Conservation (phyloP, 2,329 filamentous ascomycete species). For the Cercospora zeae-maydis region DNA sequence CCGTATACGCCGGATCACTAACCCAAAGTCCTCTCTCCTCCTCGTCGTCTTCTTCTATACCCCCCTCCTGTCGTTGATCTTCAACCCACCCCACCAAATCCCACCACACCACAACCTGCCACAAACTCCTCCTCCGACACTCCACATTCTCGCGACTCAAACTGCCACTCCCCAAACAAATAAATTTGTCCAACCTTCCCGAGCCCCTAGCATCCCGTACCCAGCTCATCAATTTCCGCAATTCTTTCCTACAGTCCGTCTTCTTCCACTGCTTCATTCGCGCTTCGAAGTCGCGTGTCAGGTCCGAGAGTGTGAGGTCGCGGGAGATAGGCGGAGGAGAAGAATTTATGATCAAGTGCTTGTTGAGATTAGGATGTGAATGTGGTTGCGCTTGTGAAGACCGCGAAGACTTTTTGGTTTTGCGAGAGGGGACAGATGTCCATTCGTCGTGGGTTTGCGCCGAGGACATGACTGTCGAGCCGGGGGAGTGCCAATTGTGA, state of each 20-base stretch:
- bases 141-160: slow-evolving; percentile 33
- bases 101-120: slow-evolving; percentile 34
- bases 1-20: slow-evolving; percentile 33
- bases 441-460: slow-evolving; percentile 11
- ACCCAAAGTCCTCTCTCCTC: slow-evolving; percentile 23
- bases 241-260: slow-evolving; percentile 24
- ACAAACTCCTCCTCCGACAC: slow-evolving; percentile 31
- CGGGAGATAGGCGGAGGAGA: slow-evolving; percentile 2
- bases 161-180: slow-evolving; percentile 34
- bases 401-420: background rate
- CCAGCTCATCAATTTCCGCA: slow-evolving; percentile 22
- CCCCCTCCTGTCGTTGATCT: background rate
- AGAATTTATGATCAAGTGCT: background rate
- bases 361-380: background rate
- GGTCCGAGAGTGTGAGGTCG: slow-evolving; percentile 20
- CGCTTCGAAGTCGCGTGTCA: slow-evolving; percentile 23
- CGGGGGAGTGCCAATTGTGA: too few relatives aligned
- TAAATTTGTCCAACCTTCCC: slow-evolving; percentile 28
- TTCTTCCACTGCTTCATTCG: slow-evolving; percentile 25
- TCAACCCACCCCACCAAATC: slow-evolving; percentile 22
- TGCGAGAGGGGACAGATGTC: slow-evolving; percentile 14
- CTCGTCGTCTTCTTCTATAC: background rate
- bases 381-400: background rate
- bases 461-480: background rate
- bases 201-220: slow-evolving; percentile 16